phyloP scores from a whole-genome alignment of 2,329 filamentous ascomycete species.

The Ophiostoma piceae region DNA sequence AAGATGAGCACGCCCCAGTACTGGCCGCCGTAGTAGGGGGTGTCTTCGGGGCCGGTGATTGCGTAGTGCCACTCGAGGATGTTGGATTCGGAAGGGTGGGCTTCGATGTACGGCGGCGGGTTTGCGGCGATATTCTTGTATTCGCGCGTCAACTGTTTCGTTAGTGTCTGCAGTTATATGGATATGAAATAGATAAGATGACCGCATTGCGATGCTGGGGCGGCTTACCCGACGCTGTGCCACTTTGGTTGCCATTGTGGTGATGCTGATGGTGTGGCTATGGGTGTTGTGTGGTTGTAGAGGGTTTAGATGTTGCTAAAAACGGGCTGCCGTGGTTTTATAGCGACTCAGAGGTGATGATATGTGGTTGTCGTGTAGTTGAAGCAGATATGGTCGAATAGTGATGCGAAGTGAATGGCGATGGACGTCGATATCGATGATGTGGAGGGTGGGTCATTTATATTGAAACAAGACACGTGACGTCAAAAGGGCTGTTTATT shows the following conservation, averaged over 20 bases:
- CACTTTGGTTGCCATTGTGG: conserved; percentile 9
- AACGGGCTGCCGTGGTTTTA: neutral
- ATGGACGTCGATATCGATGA: conserved; percentile 4
- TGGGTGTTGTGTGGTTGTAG: neutral
- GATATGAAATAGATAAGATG: neutral
- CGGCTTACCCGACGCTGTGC: neutral
- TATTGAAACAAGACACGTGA: neutral
- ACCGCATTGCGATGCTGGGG: neutral
- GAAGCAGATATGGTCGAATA: neutral
- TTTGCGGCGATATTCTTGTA: conserved; percentile 62
- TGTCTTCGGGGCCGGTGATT: conserved; percentile 88
- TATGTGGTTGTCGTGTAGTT: neutral
- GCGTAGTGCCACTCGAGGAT: conserved; percentile 98
- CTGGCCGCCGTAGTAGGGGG: conserved; percentile 88
- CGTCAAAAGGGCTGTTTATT: too few species aligned
- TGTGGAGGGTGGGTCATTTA: neutral
- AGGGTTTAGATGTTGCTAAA: neutral
- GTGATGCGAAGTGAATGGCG: neutral
- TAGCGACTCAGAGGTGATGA: neutral
- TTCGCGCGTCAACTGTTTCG: conserved; percentile 52
- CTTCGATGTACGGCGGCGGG: conserved; percentile 81
- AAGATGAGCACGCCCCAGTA: conserved; percentile 98
- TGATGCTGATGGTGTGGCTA: neutral
- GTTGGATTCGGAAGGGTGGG: conserved; percentile 84
- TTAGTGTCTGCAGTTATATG: neutral